A percentile compares a stretch with the other conserved stretches of the same genome.
Evolutionary conservation across 148 eudicot genomes (phyloP).

Genomic region (Rhododendron mucronatum): DNA sequence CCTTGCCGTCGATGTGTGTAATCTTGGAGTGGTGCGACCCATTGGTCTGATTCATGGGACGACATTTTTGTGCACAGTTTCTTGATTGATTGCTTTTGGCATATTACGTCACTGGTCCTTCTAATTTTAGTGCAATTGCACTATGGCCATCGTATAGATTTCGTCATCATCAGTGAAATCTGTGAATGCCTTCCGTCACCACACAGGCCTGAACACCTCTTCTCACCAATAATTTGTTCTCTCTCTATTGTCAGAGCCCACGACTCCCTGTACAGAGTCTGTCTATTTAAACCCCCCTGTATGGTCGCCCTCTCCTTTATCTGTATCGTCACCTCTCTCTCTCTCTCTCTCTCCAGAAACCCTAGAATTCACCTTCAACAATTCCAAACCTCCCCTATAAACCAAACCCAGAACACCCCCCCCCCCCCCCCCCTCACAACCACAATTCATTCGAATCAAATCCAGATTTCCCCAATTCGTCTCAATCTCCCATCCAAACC

Average conservation of each 20-base stretch:
- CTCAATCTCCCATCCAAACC: not conserved
- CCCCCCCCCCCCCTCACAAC: not conserved
- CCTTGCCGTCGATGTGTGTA: not conserved
- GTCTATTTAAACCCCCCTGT: not conserved
- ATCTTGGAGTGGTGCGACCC: not conserved
- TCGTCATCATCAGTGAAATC: not conserved
- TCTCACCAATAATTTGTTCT: not conserved
- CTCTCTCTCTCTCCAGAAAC: not conserved
- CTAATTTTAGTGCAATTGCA: not conserved
- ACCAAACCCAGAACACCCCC: not conserved
- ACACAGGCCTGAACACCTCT: not conserved
- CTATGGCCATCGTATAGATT: not conserved
- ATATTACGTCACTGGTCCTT: not conserved
- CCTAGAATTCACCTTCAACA: slow-evolving; percentile 4
- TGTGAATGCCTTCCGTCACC: not conserved
- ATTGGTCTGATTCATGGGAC: too few species aligned
- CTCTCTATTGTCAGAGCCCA: not conserved
- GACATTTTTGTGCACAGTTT: too few species aligned
- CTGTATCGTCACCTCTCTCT: not conserved
- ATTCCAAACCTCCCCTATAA: not conserved
- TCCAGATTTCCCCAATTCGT: not conserved
- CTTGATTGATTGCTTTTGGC: not conserved
- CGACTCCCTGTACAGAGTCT: not conserved
- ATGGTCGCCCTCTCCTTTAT: not conserved
- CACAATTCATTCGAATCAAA: not conserved